Conservation (phyloP, 2,329 filamentous ascomycete species). For the Colletotrichum camelliae region DNA sequence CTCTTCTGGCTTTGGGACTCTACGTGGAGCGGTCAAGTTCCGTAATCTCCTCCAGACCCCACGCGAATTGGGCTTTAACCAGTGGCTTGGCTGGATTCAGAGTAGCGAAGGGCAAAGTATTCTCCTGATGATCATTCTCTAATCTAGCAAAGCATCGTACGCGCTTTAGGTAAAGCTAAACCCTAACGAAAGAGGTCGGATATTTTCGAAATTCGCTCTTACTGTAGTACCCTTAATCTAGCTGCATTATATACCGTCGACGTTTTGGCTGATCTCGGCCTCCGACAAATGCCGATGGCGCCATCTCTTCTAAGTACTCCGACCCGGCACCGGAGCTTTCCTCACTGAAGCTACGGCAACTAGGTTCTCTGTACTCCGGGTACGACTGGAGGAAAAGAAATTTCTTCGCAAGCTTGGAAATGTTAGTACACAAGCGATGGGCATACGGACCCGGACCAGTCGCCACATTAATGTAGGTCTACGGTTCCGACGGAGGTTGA, state of each 20-base stretch:
- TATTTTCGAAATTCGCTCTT: not conserved
- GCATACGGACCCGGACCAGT: not conserved
- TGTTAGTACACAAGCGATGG: rapidly evolving
- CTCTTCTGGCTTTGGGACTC: not conserved
- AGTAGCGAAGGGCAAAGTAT: not conserved
- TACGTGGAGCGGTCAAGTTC: not conserved
- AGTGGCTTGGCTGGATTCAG: not conserved
- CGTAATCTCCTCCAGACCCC: not conserved
- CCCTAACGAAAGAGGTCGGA: rapidly evolving
- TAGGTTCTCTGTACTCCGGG: not conserved
- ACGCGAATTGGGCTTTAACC: rapidly evolving
- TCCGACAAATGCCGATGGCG: not conserved
- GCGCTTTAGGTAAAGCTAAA: not conserved
- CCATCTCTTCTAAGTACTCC: not conserved
- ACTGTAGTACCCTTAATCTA: rapidly evolving
- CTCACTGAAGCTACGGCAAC: not conserved
- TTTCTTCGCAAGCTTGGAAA: not conserved
- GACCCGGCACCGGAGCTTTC: not conserved
- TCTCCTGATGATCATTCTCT: not conserved
- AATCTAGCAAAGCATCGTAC: not conserved
- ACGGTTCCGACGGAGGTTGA: not conserved
- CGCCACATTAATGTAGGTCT: not conserved
- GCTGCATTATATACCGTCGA: not conserved
- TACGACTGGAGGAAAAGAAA: not conserved
- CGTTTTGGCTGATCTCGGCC: not conserved